Evolutionary conservation across 2,329 filamentous ascomycete species (phyloP), one percentile per base, ranked within the genome.

Genomic region (Penicillium thymicola): DNA sequence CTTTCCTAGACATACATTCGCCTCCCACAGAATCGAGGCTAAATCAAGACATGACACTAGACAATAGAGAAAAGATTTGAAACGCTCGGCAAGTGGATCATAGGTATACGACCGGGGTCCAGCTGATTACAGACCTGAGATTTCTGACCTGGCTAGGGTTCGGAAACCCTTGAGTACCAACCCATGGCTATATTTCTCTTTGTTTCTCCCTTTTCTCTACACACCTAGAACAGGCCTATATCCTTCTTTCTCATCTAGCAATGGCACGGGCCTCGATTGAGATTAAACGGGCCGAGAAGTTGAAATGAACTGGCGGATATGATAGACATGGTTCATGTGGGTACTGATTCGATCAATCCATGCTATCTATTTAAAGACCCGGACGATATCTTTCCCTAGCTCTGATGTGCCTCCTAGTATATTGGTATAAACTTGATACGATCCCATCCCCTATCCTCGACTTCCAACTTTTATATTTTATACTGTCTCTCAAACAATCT

Each of bases 31-130:
- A 6, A 47, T 61, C 55, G 59, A 63, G 62, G 58, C 37, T 41
- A 44, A 41, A 25, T 28, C 25, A 55, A 56, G 45, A 59, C 51
- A 59, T 43, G 14, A 49, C 37, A 25, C 40, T 47, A 52, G 32
- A 56, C 43, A 58, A 63, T 57, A 59, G 42, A 50, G 28, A 49
- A 56, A 44, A 50, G 36, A 60, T 61, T 55, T 63, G 59, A 64
- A 63, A 63, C 61, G 37, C 7, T 27, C 61, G 62, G 59, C 28
- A 64, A 64, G 62, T 66, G 64, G 62, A 62, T 60, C 53, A 30
- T 36, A 10, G 41, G 13, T 13, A 30, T 46, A 56, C 21, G 16
- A 42, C 45, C 9, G 21, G 48, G 53, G 34, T 40, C 13, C 27
- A 44, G 48, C 36, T 36, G 43, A 49, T 55, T 40, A 2, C 21